A percentile compares a stretch with the other conserved stretches of the same genome.
These are phyloP conservation scores for Erythrobasidium hasegawianum DNA, from an alignment of 1,284 basidiomycete species.

Conservation along the genomic window DNA sequence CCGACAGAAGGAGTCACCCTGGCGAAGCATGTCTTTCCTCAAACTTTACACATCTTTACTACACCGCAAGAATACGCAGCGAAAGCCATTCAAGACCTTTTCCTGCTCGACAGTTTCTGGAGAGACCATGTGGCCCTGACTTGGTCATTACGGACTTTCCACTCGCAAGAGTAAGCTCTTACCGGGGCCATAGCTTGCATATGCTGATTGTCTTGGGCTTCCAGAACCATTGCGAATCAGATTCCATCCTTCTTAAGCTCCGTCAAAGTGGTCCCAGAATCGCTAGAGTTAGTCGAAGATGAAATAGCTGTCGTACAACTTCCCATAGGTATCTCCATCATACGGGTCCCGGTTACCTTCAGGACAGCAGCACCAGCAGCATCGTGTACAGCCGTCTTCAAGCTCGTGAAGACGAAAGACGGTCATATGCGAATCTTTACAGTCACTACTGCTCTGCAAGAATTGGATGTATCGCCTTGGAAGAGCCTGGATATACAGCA, in stretches of 20 bases:
- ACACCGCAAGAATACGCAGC: neutral
- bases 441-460: constrained; percentile 19
- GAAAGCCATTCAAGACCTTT: constrained; percentile 1
- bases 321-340: constrained; percentile 5
- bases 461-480: constrained; percentile 23
- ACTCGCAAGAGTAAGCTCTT: constrained; percentile 1
- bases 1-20: neutral
- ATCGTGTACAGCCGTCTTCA: constrained; percentile 16
- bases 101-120: constrained; percentile 21
- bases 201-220: neutral
- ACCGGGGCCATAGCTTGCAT: neutral
- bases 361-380: constrained; percentile 9
- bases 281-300: neutral
- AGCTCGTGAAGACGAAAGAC: constrained; percentile 6
- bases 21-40: neutral
- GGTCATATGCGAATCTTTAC: constrained; percentile 24
- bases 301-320: constrained; percentile 2
- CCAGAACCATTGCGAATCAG: constrained; percentile 12
- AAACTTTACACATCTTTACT: neutral
- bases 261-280: neutral
- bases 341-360: constrained; percentile 26
- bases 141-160: constrained; percentile 29
- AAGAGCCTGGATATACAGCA: neutral
- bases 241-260: constrained; percentile 11
- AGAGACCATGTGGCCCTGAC: constrained; percentile 18